A percentile compares a stretch with the other conserved stretches of the same genome.
Evolutionary conservation across 768 basidiomycete genomes (phyloP).

Genomic region (Suillus plorans): DNA sequence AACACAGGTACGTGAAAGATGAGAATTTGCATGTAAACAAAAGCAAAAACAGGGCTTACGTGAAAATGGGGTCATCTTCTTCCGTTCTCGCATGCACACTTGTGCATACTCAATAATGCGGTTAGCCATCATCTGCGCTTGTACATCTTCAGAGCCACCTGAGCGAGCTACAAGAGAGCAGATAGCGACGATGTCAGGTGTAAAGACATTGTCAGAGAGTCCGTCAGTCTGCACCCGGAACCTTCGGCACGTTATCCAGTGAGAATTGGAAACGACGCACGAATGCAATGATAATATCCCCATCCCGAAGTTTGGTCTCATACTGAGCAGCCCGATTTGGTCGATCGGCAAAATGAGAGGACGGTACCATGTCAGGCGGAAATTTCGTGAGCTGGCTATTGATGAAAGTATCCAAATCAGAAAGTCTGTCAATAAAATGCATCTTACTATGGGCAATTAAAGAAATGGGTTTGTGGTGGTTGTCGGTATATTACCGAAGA

Average conservation of each 20-base stretch:
- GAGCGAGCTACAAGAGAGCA: constrained; percentile 63
- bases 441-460: constrained; percentile 33
- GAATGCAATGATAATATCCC: constrained; percentile 51
- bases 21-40: constrained; percentile 1
- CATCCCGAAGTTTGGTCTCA: constrained; percentile 49
- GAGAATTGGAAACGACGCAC: constrained; percentile 29
- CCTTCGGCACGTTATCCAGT: neutral
- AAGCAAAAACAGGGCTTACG: constrained; percentile 39
- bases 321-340: constrained; percentile 44
- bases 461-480: constrained; percentile 32
- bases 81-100: constrained; percentile 66
- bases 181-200: constrained; percentile 67
- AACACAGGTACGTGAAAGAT: constrained; percentile 9
- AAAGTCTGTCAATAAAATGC: neutral
- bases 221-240: constrained; percentile 47
- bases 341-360: constrained; percentile 30
- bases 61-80: constrained; percentile 72
- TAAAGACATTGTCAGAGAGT: constrained; percentile 59
- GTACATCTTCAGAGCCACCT: constrained; percentile 54
- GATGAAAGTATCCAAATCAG: neutral
- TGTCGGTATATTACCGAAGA: constrained; percentile 57
- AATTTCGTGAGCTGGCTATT: constrained; percentile 34
- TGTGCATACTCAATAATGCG: constrained; percentile 68
- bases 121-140: constrained; percentile 72
- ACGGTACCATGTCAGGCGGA: constrained; percentile 26